These are phyloP conservation scores for Takashimella tepidaria DNA, from an alignment of 1,284 basidiomycete genomes.

Conservation along the genomic window DNA sequence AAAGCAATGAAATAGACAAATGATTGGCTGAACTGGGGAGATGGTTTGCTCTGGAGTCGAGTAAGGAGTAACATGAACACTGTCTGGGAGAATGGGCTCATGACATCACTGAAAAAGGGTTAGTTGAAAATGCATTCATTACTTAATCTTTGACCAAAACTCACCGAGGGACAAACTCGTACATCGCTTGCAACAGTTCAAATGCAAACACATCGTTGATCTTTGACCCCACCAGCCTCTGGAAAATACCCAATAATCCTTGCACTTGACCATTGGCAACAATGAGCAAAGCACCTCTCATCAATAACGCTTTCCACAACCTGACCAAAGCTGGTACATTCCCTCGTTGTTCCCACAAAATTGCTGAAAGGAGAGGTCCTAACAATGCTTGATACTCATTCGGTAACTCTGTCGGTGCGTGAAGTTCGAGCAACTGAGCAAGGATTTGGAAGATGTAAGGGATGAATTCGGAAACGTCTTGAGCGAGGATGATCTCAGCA, in stretches of 20 bases:
- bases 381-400: constrained; percentile 73
- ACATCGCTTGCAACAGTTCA: constrained; percentile 76
- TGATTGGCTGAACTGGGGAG: constrained; percentile 79
- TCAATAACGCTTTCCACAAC: constrained; percentile 77
- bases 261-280: constrained; percentile 68
- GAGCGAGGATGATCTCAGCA: constrained; percentile 80
- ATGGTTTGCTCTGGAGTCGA: constrained; percentile 80
- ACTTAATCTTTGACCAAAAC: constrained; percentile 38
- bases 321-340: constrained; percentile 91
- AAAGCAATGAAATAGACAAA: constrained; percentile 76
- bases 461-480: constrained; percentile 94
- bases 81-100: constrained; percentile 70
- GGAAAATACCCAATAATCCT: constrained; percentile 80
- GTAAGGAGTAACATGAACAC: constrained; percentile 78
- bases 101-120: constrained; percentile 52
- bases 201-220: constrained; percentile 87
- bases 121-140: constrained; percentile 2
- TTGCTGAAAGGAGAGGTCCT: constrained; percentile 76
- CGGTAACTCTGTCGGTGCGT: constrained; percentile 59
- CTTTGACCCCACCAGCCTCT: constrained; percentile 84
- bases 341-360: constrained; percentile 91
- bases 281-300: constrained; percentile 65
- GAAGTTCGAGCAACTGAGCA: constrained; percentile 89
- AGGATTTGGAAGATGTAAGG: constrained; percentile 97
- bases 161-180: constrained; percentile 67